Base-by-base conservation (phyloP, 176 grass and related monocot genomes). In the Rhynchospora pubera region DNA sequence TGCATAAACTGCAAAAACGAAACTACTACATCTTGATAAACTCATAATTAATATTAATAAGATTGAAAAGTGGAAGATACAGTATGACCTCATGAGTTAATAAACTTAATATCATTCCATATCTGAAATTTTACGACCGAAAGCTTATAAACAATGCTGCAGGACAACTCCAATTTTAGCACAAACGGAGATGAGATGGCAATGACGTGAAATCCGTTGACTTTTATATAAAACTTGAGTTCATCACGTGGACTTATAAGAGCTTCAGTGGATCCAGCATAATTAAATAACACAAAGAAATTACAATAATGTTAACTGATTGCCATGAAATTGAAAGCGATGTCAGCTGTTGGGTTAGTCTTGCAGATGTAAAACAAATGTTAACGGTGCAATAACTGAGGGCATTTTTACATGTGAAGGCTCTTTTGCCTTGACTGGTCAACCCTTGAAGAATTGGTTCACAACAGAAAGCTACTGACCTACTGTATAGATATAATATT, bases 241-340 rank as follows among this genome's bases (percentile, higher is more conserved):
- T 64, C 30, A 66, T 65, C 79, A 52, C 45, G 45, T 82, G 79
- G 28, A 57, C 42, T 65, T 60, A 66, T 66, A 19, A 48, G 58
- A 15, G 2, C 19, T 52, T 32, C 19, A 52, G 22, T 64, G 39
- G 61, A 82, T 82, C 61, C 60, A 24, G 46, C 7, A 65, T 0
- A 48, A 81, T 51, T 63, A 81, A 81, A 13, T 81, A 81, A 11
- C 52, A 28, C 51, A 18, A 75, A 53, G 5, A 52, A 51, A 7
- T 45, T 50, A 72, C n/a, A 53, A 26, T 53, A 75, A 0, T 47
- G 14, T 53, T 55, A 52, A 32, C 53, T 52, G 28, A 53, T 53
- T 48, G 13, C 48, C 53, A 21, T 15, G 28, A 26, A 51, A 74
- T 51, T 50, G 14, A 50, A 50, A 14, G 14, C 5, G 44, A 50